Evolutionary conservation across 805 yeast genomes (phyloP), one percentile per base, ranked within the genome.

Genomic region (Pichia exigua): DNA sequence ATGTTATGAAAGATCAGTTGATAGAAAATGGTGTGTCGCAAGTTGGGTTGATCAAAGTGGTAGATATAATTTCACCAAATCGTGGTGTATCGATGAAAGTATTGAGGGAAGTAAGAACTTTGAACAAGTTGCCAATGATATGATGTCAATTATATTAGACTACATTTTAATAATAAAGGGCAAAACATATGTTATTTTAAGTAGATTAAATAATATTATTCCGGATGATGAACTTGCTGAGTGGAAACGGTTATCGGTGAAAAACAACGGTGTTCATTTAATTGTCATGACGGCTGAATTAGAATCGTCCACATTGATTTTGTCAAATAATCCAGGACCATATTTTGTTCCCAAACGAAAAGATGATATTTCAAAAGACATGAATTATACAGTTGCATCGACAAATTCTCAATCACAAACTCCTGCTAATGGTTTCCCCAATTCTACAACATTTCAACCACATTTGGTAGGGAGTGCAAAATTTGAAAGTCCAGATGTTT

Each of bases 1-100:
- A 12, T 89, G 96, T 1, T 92, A 91, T 60, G 88, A 89, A 30
- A 66, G 95, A 48, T 85, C 96, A 0, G 72, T 78, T 4, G 96
- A 91, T 64, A 82, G 81, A 54, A 81, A 79, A 50, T 92, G 97
- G 96, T 74, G 89, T 44, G 80, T 83, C 22, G 95, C 88, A 0
- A 84, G 95, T 0, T 89, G 97, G 95, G 75, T 94, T 0, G 96
- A 92, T 61, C 92, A 91, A 46, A 44, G 45, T 17, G 96, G 96
- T 0, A 72, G 73, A 4, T 73, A 79, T 13, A 77, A 82, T 18
- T 74, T 73, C 45, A 76, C 83, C 0, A 83, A 80, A 57, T 76
- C 89, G 0, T 86, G 92, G 91, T 75, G 73, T 58, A 72, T 62
- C 20, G 59, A 57, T 18, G 56, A 61, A 2, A 59, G 55, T 74